These are phyloP conservation scores for Aspergillus cavernicola DNA, from an alignment of 495 filamentous ascomycete species.

Conservation along the genomic window DNA sequence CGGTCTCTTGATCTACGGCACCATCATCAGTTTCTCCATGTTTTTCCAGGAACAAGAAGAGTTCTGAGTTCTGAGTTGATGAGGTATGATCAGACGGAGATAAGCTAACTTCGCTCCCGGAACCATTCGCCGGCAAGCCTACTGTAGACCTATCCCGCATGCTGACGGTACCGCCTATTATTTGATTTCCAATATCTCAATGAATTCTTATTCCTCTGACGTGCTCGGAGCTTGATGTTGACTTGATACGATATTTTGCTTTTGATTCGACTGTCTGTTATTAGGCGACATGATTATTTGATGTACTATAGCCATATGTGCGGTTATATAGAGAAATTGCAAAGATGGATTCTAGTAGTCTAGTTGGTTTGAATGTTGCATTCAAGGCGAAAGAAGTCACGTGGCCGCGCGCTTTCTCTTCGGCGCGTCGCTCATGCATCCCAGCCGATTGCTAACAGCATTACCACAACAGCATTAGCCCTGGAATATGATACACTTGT, in stretches of 20 bases:
- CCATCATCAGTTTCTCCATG: constrained; percentile 95
- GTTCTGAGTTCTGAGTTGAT: constrained; percentile 70
- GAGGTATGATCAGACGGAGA: background rate
- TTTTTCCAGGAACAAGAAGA: constrained; percentile 98
- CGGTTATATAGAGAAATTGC: constrained; percentile 18
- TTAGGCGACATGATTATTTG: constrained; percentile 16
- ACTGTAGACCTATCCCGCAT: background rate
- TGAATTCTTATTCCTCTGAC: constrained; percentile 10
- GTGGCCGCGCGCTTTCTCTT: constrained; percentile 13
- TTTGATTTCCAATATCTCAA: constrained; percentile 1
- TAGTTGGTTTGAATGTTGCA: too few relatives aligned
- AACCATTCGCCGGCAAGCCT: background rate
- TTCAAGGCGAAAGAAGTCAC: background rate
- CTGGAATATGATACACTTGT: background rate
- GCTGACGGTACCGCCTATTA: background rate
- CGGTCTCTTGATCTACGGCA: constrained; percentile 92
- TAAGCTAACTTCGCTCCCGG: background rate
- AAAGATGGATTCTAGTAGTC: background rate
- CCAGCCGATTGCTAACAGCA: background rate
- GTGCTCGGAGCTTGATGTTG: constrained; percentile 10
- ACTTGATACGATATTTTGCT: constrained; percentile 3
- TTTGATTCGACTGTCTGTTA: constrained; percentile 7
- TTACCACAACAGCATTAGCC: background rate
- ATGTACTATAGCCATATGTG: constrained; percentile 21
- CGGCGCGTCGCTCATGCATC: constrained; percentile 4